Conservation (phyloP, 2,329 filamentous ascomycete genomes). For the Ascochyta clinopodiicola region DNA sequence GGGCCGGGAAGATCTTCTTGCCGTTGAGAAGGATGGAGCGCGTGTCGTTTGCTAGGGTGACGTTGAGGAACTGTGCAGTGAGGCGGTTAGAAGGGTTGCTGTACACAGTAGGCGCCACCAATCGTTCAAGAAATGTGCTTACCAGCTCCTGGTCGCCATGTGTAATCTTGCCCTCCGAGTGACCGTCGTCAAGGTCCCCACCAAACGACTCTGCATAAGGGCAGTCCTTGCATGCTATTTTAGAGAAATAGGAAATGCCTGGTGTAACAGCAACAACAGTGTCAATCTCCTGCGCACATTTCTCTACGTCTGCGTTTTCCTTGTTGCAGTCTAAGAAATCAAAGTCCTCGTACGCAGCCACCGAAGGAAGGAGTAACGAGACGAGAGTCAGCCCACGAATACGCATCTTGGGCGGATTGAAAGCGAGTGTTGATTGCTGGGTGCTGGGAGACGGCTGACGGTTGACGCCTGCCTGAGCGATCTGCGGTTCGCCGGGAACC, state of each 20-base stretch:
- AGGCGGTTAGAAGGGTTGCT: neutral
- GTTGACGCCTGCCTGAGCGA: neutral
- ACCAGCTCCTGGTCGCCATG: slow-evolving; percentile 36
- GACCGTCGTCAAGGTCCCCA: slow-evolving; percentile 2
- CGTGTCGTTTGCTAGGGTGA: slow-evolving; percentile 38
- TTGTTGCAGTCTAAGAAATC: slow-evolving; percentile 26
- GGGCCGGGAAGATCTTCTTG: slow-evolving; percentile 32
- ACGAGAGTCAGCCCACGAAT: slow-evolving; percentile 17
- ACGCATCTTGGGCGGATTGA: slow-evolving; percentile 19
- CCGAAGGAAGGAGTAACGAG: slow-evolving; percentile 16
- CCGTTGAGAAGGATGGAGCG: slow-evolving; percentile 37
- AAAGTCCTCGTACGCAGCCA: slow-evolving; percentile 13
- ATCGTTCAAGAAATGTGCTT: slow-evolving; percentile 12
- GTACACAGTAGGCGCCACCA: neutral
- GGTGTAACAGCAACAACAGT: slow-evolving; percentile 31
- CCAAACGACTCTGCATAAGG: slow-evolving; percentile 18
- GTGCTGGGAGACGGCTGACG: slow-evolving; percentile 3
- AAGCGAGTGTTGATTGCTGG: slow-evolving; percentile 3
- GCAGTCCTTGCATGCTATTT: slow-evolving; percentile 41
- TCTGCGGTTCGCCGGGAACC: slow-evolving; percentile 8
- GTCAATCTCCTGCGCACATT: slow-evolving; percentile 33
- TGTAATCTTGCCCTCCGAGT: slow-evolving; percentile 12
- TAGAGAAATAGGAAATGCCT: slow-evolving; percentile 39
- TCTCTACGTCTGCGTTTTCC: slow-evolving; percentile 10
- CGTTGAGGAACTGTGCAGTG: slow-evolving; percentile 36